Conservation (phyloP, 768 basidiomycete species). For the Symmetrospora coprosmae region DNA sequence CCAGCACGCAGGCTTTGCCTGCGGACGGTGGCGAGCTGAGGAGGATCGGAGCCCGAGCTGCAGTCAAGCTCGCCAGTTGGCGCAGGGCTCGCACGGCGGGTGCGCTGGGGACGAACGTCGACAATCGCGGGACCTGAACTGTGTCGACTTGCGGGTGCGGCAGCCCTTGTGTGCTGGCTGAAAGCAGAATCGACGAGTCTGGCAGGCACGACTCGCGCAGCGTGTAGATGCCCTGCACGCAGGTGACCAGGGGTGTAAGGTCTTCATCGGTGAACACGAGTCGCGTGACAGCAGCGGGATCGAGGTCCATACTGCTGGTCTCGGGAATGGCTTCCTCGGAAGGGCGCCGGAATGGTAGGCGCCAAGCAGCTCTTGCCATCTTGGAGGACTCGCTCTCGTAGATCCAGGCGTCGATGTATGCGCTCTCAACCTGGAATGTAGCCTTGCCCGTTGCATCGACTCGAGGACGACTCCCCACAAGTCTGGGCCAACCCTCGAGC, state of each 20-base stretch:
- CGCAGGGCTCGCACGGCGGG: slow-evolving; percentile 50
- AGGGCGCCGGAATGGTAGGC: too few relatives aligned
- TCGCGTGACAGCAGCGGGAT: slow-evolving; percentile 23
- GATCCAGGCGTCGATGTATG: not conserved
- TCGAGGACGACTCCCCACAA: not conserved
- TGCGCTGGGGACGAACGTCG: slow-evolving; percentile 47
- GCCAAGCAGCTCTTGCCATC: not conserved
- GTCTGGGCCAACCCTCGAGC: slow-evolving; percentile 35
- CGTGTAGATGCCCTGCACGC: slow-evolving; percentile 55
- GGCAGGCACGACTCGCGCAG: slow-evolving; percentile 42
- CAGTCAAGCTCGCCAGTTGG: slow-evolving; percentile 50
- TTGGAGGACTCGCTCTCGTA: not conserved
- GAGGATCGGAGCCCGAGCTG: slow-evolving; percentile 60
- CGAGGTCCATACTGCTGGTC: not conserved
- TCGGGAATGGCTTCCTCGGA: not conserved
- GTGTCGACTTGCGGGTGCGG: slow-evolving; percentile 26
- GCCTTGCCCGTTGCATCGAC: not conserved
- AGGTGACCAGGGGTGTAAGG: slow-evolving; percentile 36
- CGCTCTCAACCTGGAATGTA: not conserved
- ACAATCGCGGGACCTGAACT: slow-evolving; percentile 12
- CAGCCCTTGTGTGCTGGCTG: slow-evolving; percentile 39
- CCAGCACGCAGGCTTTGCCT: slow-evolving; percentile 68
- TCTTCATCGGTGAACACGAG: not conserved
- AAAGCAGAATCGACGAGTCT: slow-evolving; percentile 31
- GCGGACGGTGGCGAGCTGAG: slow-evolving; percentile 73